Conservation (phyloP, 169 alveolate species). For the Ichthyophthirius multifiliis region DNA sequence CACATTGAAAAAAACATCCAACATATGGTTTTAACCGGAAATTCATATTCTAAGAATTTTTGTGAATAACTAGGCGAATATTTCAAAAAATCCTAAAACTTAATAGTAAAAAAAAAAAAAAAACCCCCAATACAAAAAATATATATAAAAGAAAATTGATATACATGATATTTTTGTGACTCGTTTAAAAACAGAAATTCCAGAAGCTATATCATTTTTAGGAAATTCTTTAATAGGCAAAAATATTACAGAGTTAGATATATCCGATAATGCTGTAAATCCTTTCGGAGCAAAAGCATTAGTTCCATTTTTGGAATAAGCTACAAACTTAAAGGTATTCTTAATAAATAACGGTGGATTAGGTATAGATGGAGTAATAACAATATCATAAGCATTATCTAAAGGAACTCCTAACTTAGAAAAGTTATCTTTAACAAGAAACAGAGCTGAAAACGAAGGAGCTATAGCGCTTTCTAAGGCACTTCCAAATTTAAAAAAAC, state of each 20-base stretch:
- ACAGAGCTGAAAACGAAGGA: conserved; percentile 46
- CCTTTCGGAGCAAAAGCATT: conserved; percentile 49
- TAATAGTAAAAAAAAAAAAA: not conserved
- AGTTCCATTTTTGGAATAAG: conserved; percentile 28
- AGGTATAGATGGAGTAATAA: conserved; percentile 33
- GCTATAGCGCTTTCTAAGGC: conserved; percentile 34
- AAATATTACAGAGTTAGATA: conserved; percentile 28
- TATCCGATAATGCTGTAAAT: conserved; percentile 46
- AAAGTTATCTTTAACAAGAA: conserved; percentile 39
- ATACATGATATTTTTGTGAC: conserved; percentile 35
- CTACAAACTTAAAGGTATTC: conserved; percentile 12
- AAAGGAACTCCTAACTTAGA: conserved; percentile 27
- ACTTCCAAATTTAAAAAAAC: not conserved
- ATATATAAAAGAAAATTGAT: conserved; percentile 19
- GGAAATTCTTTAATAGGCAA: conserved; percentile 34
- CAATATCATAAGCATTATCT: conserved; percentile 20
- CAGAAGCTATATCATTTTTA: conserved; percentile 24
- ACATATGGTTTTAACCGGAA: conserved; percentile 22
- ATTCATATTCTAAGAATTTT: conserved; percentile 36
- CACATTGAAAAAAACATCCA: not conserved
- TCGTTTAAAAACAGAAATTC: conserved; percentile 36
- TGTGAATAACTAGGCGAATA: conserved; percentile 23
- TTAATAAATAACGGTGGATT: conserved; percentile 38
- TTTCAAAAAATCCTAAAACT: not conserved
- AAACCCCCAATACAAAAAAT: too few species aligned